These are phyloP conservation scores for Eutypa lata DNA, from an alignment of 2,329 filamentous ascomycete genomes.

Conservation along the genomic window DNA sequence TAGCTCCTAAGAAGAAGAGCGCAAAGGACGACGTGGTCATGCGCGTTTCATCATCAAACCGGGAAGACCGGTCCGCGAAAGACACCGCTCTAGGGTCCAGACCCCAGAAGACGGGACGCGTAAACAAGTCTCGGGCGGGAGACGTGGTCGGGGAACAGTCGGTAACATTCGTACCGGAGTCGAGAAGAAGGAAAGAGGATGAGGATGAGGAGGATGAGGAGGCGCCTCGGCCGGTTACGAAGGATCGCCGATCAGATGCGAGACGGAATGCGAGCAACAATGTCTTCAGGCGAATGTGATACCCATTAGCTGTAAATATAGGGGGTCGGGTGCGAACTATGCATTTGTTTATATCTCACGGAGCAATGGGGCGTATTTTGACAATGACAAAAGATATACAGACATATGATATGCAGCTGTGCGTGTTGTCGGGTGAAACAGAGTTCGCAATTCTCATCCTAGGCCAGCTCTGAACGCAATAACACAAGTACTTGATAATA, in stretches of 20 bases:
- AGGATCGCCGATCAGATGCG: constrained; percentile 30
- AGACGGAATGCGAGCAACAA: constrained; percentile 75
- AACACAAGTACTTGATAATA: too few relatives aligned
- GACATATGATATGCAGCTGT: too few relatives aligned
- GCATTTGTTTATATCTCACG: background rate
- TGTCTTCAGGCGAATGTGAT: constrained; percentile 56
- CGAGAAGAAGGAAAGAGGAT: constrained; percentile 43
- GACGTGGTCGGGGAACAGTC: constrained; percentile 62
- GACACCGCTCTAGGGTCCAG: constrained; percentile 58
- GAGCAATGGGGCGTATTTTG: background rate
- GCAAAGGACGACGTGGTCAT: constrained; percentile 47
- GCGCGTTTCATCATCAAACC: constrained; percentile 67
- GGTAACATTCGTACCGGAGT: constrained; percentile 69
- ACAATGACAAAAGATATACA: background rate
- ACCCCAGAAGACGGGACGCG: constrained; percentile 46
- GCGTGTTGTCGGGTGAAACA: too few relatives aligned
- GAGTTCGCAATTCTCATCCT: too few relatives aligned
- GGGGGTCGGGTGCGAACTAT: too few relatives aligned
- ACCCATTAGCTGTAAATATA: too few relatives aligned
- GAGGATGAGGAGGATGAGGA: constrained; percentile 20
- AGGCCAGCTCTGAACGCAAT: too few relatives aligned
- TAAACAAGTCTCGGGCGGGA: constrained; percentile 40
- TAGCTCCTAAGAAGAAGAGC: constrained; percentile 8
- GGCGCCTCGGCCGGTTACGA: constrained; percentile 12
- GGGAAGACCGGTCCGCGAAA: constrained; percentile 53